These are phyloP conservation scores for Camelina sativa DNA, from an alignment of 345 rosid genomes.

Conservation along the genomic window DNA sequence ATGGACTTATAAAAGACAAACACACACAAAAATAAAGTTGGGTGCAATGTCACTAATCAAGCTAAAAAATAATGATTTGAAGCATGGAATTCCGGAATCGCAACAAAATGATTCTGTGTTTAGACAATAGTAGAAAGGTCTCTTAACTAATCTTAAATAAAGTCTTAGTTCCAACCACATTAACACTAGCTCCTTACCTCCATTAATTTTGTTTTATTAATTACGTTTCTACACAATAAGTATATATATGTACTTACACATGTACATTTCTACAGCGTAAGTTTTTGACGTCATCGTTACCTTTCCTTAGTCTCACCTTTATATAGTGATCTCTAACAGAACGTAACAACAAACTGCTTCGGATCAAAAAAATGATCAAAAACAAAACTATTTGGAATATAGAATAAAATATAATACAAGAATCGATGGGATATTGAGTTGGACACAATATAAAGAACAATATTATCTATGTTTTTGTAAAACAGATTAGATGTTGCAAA, in stretches of 20 bases:
- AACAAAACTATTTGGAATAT: neutral
- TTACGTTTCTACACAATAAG: constrained; percentile 20
- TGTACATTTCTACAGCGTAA: neutral
- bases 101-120: constrained; percentile 45
- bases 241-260: constrained; percentile 20
- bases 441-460: too few relatives aligned
- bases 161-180: constrained; percentile 42
- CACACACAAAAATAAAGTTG: constrained; percentile 10
- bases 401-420: neutral
- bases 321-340: neutral
- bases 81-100: constrained; percentile 39
- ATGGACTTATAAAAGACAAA: constrained; percentile 6
- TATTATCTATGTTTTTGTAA: too few relatives aligned
- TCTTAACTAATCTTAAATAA: constrained; percentile 42
- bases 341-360: constrained; percentile 7
- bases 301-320: constrained; percentile 24
- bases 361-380: neutral
- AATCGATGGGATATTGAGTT: neutral
- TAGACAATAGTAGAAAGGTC: constrained; percentile 37
- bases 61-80: constrained; percentile 39
- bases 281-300: constrained; percentile 39
- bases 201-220: constrained; percentile 17
- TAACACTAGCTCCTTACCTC: constrained; percentile 31
- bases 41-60: constrained; percentile 45
- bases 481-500: too few relatives aligned